phyloP scores from a whole-genome alignment of 106 monocot species.

The Acanthochlamys bracteata region DNA sequence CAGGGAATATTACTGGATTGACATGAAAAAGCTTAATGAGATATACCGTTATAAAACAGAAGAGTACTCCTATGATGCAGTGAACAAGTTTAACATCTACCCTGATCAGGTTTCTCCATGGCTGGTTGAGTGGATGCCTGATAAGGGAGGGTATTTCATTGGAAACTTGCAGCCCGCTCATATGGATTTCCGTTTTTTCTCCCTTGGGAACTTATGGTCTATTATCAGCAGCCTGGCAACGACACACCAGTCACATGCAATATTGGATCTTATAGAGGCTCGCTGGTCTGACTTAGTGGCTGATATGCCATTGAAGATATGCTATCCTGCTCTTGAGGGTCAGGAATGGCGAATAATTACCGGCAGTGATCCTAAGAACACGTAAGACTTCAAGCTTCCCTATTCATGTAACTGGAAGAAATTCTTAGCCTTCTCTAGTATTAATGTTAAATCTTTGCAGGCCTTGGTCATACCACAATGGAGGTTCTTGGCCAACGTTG shows the following conservation, averaged over 20 bases:
- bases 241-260: conserved; percentile 76
- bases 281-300: conserved; percentile 98
- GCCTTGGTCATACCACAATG: conserved; percentile 99
- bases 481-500: conserved; percentile 97
- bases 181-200: conserved; percentile 99
- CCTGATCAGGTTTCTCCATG: conserved; percentile 93
- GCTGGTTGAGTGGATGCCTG: conserved; percentile 97
- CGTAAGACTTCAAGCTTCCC: conserved; percentile 29
- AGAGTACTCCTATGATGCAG: conserved; percentile 97
- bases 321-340: conserved; percentile 93
- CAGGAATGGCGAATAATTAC: conserved; percentile 95
- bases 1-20: conserved; percentile 96
- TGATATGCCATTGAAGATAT: conserved; percentile 98
- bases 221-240: conserved; percentile 81
- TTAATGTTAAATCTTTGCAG: conserved; percentile 23
- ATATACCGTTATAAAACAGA: conserved; percentile 98
- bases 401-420: not conserved
- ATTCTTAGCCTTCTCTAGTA: not conserved
- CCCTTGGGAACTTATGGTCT: conserved; percentile 93
- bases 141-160: conserved; percentile 89
- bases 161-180: conserved; percentile 98
- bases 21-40: conserved; percentile 96
- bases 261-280: conserved; percentile 87
- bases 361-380: conserved; percentile 98
- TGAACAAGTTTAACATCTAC: conserved; percentile 99